These are phyloP conservation scores for Bruguiera hainesii DNA, from an alignment of 441 rosid species.

Conservation along the genomic window DNA sequence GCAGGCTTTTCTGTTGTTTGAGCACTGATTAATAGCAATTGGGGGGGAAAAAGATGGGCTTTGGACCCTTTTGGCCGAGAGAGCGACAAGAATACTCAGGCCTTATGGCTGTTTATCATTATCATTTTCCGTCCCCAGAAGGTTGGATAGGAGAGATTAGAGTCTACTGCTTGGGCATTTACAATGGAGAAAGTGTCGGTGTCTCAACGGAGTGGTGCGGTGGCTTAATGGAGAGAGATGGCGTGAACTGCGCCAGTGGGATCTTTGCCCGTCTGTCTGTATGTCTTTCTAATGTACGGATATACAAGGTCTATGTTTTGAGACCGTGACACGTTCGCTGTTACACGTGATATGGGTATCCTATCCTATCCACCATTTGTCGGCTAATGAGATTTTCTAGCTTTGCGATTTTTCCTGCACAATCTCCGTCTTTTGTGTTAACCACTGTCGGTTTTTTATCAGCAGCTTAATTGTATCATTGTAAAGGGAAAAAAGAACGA, in stretches of 20 bases:
- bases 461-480: not conserved
- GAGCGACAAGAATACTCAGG: too few relatives aligned
- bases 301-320: not conserved
- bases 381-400: not conserved
- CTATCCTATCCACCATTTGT: not conserved
- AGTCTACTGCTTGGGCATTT: too few relatives aligned
- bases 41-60: not conserved
- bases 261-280: not conserved
- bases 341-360: not conserved
- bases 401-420: not conserved
- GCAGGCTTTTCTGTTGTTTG: too few relatives aligned
- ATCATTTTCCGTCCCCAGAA: too few relatives aligned
- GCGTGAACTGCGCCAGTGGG: slow-evolving; percentile 21
- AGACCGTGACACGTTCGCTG: slow-evolving; percentile 18
- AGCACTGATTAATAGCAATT: too few relatives aligned
- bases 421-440: slow-evolving; percentile 12
- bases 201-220: too few relatives aligned
- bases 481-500: too few relatives aligned
- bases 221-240: not conserved
- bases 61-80: too few relatives aligned
- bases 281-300: not conserved
- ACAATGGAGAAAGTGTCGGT: too few relatives aligned
- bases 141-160: too few relatives aligned
- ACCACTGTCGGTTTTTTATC: too few relatives aligned
- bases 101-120: too few relatives aligned